phyloP scores from a whole-genome alignment of 2,329 filamentous ascomycete species.

The Hypoxylon sp. region DNA sequence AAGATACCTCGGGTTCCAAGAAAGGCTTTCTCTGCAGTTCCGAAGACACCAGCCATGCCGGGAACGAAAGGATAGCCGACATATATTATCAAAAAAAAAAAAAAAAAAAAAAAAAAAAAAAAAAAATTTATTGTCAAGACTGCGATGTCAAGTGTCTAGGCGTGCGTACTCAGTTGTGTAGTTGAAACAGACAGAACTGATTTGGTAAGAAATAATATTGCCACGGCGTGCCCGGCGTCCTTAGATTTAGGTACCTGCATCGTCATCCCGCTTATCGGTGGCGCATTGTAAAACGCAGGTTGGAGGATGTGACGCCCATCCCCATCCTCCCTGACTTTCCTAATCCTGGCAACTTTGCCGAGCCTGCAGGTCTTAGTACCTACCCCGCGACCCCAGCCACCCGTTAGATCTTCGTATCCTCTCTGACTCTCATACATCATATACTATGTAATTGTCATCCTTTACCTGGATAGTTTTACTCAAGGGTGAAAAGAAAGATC shows the following conservation, averaged over 20 bases:
- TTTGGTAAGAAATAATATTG: too few relatives aligned
- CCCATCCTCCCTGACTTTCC: conserved; percentile 10
- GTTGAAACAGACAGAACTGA: too few relatives aligned
- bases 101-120: too few relatives aligned
- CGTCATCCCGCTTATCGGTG: conserved; percentile 10
- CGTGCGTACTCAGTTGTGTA: too few relatives aligned
- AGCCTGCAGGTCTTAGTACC: conserved; percentile 26
- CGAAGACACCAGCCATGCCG: too few relatives aligned
- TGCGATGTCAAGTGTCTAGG: too few relatives aligned
- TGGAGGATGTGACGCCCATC: conserved; percentile 24
- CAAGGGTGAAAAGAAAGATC: background rate
- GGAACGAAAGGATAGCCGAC: too few relatives aligned
- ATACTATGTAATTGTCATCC: background rate
- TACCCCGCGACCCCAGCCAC: conserved; percentile 42
- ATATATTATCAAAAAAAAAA: too few relatives aligned
- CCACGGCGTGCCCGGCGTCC: too few relatives aligned
- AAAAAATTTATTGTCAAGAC: too few relatives aligned
- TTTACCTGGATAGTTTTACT: background rate
- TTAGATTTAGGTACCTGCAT: conserved; percentile 2
- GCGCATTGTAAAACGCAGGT: conserved; percentile 6
- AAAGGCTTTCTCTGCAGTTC: too few relatives aligned
- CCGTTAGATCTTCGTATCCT: conserved; percentile 12
- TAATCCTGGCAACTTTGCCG: conserved; percentile 32
- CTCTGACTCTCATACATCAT: conserved; percentile 5
- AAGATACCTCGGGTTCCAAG: too few relatives aligned